Base-by-base conservation (phyloP, 805 yeast species). In the Starmerella scarabaei region DNA sequence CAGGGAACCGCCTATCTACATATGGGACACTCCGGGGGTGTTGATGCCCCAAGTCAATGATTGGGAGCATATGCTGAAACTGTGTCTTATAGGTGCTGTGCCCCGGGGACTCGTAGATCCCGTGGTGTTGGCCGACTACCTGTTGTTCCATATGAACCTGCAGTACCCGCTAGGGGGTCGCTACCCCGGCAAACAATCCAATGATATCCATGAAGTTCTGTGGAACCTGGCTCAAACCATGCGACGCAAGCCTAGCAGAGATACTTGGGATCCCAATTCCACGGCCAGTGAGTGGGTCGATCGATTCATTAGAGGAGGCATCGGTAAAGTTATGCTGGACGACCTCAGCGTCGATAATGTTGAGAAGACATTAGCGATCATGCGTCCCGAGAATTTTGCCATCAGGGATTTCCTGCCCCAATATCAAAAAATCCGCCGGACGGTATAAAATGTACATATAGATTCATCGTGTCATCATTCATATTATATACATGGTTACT, bases 1-100 rank as follows among this genome's bases (percentile, higher is more conserved):
- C 9, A 66, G 66, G 21, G 86, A 91, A 0, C 53, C 54, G 3
- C 75, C 73, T 26, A 69, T 88, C 2, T 68, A 74, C 43, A 64
- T 86, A 6, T 74, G 80, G 50, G 98, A 91, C 56, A 81, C 96
- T 0, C 98, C 98, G 0, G 98, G 98, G 1, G 86, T 91, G 3
- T 73, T 83, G 42, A 59, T 84, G 11, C 97, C 98, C 0, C 72
- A 74, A 17, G 80, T 76, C 8, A 68, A 69, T 35, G 69, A 71
- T 44, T 57, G 69, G 3, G 73, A 75, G 45, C 73, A 84, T 1
- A 82, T 86, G 91, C 62, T 88, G 19, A 70, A 77, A 2, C 64
- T 86, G 29, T 67, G 81, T 1, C 60, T 85, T 16, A 74, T 80
- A 28, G 93, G 93, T 1, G 77, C 91, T 35, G 79, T 86, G 5